These are phyloP conservation scores for Leccinellum albellum DNA, from an alignment of 768 basidiomycete species.

Conservation along the genomic window DNA sequence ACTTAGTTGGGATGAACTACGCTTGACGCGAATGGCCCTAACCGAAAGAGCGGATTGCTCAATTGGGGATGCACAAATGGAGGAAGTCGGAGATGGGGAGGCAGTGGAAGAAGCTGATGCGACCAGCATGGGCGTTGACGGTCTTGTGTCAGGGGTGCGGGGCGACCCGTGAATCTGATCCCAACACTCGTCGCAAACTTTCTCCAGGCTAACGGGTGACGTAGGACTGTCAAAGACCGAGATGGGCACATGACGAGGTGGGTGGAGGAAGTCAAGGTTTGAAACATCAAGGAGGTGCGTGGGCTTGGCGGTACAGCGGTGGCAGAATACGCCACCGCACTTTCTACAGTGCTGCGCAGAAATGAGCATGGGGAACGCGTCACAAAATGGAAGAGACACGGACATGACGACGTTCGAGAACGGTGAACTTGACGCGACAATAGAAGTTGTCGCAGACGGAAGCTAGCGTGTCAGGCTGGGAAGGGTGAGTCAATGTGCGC, in stretches of 20 bases:
- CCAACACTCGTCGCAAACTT: constrained; percentile 77
- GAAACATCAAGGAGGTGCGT: constrained; percentile 74
- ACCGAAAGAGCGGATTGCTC: constrained; percentile 23
- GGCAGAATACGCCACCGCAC: constrained; percentile 77
- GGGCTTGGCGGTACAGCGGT: constrained; percentile 52
- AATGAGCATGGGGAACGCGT: constrained; percentile 13
- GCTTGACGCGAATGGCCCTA: constrained; percentile 17
- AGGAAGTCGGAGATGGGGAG: constrained; percentile 32
- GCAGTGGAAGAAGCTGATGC: constrained; percentile 28
- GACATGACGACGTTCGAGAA: constrained; percentile 75
- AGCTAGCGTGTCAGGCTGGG: constrained; percentile 59
- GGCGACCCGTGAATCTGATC: constrained; percentile 65
- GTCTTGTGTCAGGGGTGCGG: constrained; percentile 36
- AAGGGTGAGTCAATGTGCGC: constrained; percentile 15
- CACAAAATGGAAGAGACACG: constrained; percentile 27
- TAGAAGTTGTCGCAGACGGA: constrained; percentile 68
- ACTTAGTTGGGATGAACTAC: constrained; percentile 30
- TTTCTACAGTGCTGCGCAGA: constrained; percentile 70
- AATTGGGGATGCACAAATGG: constrained; percentile 33
- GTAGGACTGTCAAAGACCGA: constrained; percentile 51
- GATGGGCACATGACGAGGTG: constrained; percentile 66
- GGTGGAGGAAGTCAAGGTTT: constrained; percentile 63
- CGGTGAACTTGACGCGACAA: constrained; percentile 60
- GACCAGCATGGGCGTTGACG: constrained; percentile 40
- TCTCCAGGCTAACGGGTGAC: constrained; percentile 53